Conservation (phyloP, 495 filamentous ascomycete species). For the Penicillium nucicola region DNA sequence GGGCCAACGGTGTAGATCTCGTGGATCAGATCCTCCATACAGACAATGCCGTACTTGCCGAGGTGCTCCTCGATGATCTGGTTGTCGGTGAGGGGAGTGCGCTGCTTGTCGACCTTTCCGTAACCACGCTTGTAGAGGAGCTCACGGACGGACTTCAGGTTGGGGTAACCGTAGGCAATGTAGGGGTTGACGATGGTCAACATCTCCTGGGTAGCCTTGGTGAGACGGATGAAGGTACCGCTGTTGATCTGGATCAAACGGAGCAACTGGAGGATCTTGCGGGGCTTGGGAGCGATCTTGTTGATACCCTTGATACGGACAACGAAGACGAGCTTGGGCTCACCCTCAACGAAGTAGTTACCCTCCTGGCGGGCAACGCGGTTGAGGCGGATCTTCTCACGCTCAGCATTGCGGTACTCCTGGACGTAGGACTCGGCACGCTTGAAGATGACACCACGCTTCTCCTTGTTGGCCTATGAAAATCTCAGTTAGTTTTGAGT, state of each 20-base stretch:
- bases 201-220: constrained; percentile 98
- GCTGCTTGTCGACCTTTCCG: constrained; percentile 95
- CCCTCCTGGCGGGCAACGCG: constrained; percentile 88
- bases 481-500: constrained; percentile 39
- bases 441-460: constrained; percentile 98
- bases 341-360: constrained; percentile 87
- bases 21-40: constrained; percentile 98
- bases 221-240: constrained; percentile 94
- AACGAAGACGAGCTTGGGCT: constrained; percentile 97
- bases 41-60: constrained; percentile 98
- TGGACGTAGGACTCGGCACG: constrained; percentile 99
- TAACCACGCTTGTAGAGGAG: constrained; percentile 99
- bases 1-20: constrained; percentile 98
- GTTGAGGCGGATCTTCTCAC: constrained; percentile 92
- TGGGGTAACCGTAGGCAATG: constrained; percentile 98
- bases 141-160: constrained; percentile 97
- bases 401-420: constrained; percentile 97
- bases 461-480: constrained; percentile 87
- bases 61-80: constrained; percentile 92
- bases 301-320: constrained; percentile 99
- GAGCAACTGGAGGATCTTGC: constrained; percentile 98
- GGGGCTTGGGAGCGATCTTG: constrained; percentile 99
- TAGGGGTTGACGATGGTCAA: constrained; percentile 96
- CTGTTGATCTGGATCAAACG: constrained; percentile 99
- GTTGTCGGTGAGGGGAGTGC: constrained; percentile 95